Evolutionary conservation across 192 early-diverging fungal species (phyloP).

Genomic region (Entomortierella beljakovae): DNA sequence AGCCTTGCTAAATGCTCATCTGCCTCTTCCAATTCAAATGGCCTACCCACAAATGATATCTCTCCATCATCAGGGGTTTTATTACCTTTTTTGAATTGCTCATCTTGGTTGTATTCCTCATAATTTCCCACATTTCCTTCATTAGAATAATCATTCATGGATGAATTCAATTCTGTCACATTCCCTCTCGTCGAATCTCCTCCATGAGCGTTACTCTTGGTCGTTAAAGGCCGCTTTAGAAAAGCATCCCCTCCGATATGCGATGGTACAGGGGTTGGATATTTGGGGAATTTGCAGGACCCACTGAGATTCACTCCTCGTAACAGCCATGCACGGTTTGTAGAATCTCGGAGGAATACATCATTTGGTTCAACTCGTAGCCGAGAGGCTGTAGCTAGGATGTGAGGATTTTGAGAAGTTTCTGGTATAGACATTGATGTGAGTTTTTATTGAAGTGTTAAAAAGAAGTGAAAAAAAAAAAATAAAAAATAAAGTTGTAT

Average conservation of each 20-base stretch:
- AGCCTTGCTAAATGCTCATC: conserved; percentile 77
- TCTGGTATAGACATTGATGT: neutral
- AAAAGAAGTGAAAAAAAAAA: neutral
- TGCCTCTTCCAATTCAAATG: conserved; percentile 75
- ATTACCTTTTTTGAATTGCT: neutral
- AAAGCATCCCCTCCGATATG: conserved; percentile 26
- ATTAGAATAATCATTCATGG: neutral
- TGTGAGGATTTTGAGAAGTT: neutral
- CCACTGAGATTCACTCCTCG: conserved; percentile 68
- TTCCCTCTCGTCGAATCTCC: too few species aligned
- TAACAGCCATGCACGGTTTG: conserved; percentile 60
- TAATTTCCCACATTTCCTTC: neutral
- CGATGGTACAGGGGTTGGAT: conserved; percentile 43
- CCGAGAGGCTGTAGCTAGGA: conserved; percentile 1
- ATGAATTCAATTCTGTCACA: too few species aligned
- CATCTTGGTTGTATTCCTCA: neutral
- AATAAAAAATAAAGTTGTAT: neutral
- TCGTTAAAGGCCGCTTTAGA: neutral
- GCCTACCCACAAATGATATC: conserved; percentile 80
- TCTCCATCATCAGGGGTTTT: conserved; percentile 1
- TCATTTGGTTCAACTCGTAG: conserved; percentile 22
- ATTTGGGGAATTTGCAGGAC: conserved; percentile 64
- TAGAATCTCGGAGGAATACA: conserved; percentile 30
- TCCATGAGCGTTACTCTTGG: neutral
- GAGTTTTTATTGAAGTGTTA: neutral